phyloP scores from a whole-genome alignment of 352 stramenopile genomes.

The Plasmopara halstedii region DNA sequence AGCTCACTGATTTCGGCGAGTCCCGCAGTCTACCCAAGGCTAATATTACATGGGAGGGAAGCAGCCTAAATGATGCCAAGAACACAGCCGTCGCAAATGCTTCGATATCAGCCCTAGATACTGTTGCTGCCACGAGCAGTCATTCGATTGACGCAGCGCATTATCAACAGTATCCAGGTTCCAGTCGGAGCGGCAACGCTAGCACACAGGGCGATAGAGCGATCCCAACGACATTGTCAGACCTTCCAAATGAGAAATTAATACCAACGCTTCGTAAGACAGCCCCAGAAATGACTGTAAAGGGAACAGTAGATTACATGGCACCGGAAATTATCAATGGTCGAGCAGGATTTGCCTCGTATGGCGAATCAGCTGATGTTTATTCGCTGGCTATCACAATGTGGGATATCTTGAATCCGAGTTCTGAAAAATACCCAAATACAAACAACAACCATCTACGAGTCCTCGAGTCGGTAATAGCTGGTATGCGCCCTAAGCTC shows the following conservation, averaged over 20 bases:
- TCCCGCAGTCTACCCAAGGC: conserved; percentile 32
- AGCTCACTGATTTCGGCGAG: conserved; percentile 48
- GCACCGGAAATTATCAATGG: conserved; percentile 68
- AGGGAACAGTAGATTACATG: conserved; percentile 70
- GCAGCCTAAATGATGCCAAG: conserved; percentile 21
- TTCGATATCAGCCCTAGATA: conserved; percentile 5
- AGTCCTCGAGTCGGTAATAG: conserved; percentile 39
- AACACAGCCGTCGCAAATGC: conserved; percentile 1
- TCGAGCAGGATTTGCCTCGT: conserved; percentile 30
- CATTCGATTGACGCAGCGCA: conserved; percentile 18
- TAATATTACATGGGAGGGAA: conserved; percentile 33
- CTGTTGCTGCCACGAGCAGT: conserved; percentile 11
- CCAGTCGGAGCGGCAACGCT: conserved; percentile 8
- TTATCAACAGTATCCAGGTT: conserved; percentile 24
- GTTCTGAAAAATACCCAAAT: conserved; percentile 36
- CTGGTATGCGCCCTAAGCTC: conserved; percentile 29
- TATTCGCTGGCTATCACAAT: conserved; percentile 67
- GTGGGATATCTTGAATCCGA: conserved; percentile 59
- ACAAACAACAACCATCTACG: conserved; percentile 45
- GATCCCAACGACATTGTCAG: conserved; percentile 10
- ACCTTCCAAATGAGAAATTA: neutral
- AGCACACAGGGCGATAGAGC: neutral
- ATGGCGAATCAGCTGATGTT: conserved; percentile 59
- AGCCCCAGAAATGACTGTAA: conserved; percentile 43
- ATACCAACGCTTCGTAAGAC: conserved; percentile 21